Evolutionary conservation across 2,329 filamentous ascomycete genomes (phyloP), one percentile per base, ranked within the genome.

Genomic region (Herpotrichia juniperi): DNA sequence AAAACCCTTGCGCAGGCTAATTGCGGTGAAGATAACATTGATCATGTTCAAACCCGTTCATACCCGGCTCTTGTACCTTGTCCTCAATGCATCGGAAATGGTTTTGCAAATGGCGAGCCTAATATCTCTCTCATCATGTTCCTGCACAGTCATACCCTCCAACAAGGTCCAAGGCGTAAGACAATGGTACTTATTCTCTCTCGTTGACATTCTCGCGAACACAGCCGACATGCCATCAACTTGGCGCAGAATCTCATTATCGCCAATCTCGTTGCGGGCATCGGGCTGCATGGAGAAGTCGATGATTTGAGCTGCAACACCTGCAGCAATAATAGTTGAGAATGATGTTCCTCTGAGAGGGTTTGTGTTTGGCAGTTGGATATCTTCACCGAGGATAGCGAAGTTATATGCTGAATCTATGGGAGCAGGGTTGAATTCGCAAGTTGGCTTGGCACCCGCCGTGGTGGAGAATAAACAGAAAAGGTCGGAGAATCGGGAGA

Each of bases 1-100:
- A 9, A 43, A 22, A 28, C 35, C 50, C 47, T 46, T 46, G 37
- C 40, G 40, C 46, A 44, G 48, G 25, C 19, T 32, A 9, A 31
- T 31, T 31, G 9, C 28, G 28, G 28, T 31, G 28, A 31, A 31
- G n/a, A 31, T 31, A 31, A 31, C 9, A 31, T n/a, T n/a, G 9
- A 31, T n/a, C n/a, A n/a, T 9, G n/a, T n/a, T n/a, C n/a, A n/a
- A n/a, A n/a, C n/a, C n/a, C n/a, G n/a, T n/a, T n/a, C n/a, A n/a
- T n/a, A n/a, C n/a, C n/a, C n/a, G n/a, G n/a, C n/a, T n/a, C n/a
- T n/a, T n/a, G n/a, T n/a, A n/a, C n/a, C n/a, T n/a, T n/a, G n/a
- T n/a, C n/a, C n/a, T n/a, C n/a, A n/a, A n/a, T n/a, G n/a, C n/a
- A n/a, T n/a, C n/a, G n/a, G n/a, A n/a, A n/a, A n/a, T n/a, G n/a